Conservation (phyloP, 371 early-diverging fungal genomes). For the Basidiobolus meristosporus region DNA sequence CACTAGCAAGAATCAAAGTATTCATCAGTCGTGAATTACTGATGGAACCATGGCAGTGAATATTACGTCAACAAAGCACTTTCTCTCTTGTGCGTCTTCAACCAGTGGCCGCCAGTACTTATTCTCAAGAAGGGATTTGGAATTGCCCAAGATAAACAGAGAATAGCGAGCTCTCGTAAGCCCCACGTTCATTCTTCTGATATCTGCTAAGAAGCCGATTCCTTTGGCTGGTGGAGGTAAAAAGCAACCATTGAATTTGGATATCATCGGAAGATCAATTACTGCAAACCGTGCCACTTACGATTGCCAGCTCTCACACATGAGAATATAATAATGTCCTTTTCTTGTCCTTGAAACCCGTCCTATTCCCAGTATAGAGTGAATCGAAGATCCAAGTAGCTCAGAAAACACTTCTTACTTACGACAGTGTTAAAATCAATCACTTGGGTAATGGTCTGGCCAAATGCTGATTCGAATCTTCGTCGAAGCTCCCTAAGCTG, state of each 20-base stretch:
- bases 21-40: too few relatives aligned
- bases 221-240: conserved; percentile 15
- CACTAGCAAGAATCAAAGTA: too few relatives aligned
- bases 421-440: conserved; percentile 87
- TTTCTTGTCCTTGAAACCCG: conserved; percentile 99
- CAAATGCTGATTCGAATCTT: conserved; percentile 39
- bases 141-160: conserved; percentile 76
- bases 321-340: conserved; percentile 87
- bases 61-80: conserved; percentile 20
- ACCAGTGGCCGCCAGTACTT: conserved; percentile 49
- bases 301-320: conserved; percentile 71
- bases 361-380: conserved; percentile 25
- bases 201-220: conserved; percentile 87
- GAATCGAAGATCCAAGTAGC: not conserved
- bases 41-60: too few relatives aligned
- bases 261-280: not conserved
- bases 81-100: conserved; percentile 22
- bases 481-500: conserved; percentile 56
- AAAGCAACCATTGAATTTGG: not conserved
- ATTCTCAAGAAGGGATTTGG: conserved; percentile 28
- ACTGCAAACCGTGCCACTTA: conserved; percentile 7
- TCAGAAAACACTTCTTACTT: conserved; percentile 1
- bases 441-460: conserved; percentile 29
- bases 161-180: conserved; percentile 83
- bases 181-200: conserved; percentile 85